Conservation (phyloP, 768 basidiomycete species). For the Cystofilobasidium bisporidii region DNA sequence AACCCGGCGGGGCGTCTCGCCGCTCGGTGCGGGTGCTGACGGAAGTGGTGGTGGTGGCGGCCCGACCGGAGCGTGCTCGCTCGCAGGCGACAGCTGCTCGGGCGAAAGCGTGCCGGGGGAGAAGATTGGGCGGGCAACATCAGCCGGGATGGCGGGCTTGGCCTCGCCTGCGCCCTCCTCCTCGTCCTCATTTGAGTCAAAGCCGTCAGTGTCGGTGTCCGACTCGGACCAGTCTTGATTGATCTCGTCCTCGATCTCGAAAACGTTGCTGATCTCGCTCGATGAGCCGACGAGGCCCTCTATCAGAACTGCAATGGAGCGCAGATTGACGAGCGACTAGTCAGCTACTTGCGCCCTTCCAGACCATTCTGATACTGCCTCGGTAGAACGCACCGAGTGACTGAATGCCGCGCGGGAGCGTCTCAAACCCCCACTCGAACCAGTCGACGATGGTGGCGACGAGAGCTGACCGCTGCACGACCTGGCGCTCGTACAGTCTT, state of each 20-base stretch:
- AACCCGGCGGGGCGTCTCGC: not conserved
- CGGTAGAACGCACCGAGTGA: constrained; percentile 52
- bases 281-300: constrained; percentile 66
- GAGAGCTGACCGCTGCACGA: constrained; percentile 48
- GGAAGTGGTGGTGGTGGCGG: not conserved
- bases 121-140: not conserved
- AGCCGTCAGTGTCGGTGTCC: constrained; percentile 12
- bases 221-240: constrained; percentile 8
- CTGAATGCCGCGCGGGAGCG: constrained; percentile 64
- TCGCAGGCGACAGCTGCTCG: not conserved
- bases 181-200: constrained; percentile 2
- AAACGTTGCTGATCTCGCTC: constrained; percentile 70
- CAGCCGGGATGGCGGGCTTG: not conserved
- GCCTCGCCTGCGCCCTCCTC: constrained; percentile 11
- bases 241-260: constrained; percentile 58
- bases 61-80: not conserved
- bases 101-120: constrained; percentile 6
- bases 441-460: constrained; percentile 51
- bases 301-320: constrained; percentile 53
- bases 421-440: constrained; percentile 61
- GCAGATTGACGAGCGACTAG: too few species aligned
- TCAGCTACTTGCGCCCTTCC: too few species aligned
- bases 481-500: constrained; percentile 69
- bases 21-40: not conserved
- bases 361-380: too few species aligned